Base-by-base conservation (phyloP, 768 basidiomycete species). In the Rhodotorula diobovata region DNA sequence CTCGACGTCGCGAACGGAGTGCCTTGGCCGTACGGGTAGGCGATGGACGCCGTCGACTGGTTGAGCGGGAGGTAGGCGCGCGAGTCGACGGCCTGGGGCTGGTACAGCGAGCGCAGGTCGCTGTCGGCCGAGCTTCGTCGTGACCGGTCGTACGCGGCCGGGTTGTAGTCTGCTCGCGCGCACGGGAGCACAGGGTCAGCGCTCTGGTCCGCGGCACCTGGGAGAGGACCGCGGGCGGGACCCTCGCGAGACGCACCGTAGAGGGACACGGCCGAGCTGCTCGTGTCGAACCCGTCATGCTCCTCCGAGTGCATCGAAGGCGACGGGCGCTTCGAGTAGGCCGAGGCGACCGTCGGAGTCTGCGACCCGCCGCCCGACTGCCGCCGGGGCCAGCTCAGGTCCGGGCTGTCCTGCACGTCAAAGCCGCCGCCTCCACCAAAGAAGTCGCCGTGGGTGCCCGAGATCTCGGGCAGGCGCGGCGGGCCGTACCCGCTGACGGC, bases 401-500 rank as follows among this genome's bases (percentile, higher is more conserved):
- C 32, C 86, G 7, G 77, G 85, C 43, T 79, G 85, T 23, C 78
- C 82, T 28, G 34, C 35, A 37, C 35, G 35, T 57, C 34, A 14
- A 25, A 50, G 70, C 79, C 54, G 72, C 79, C n/a, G 81, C 41
- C n/a, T n/a, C n/a, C n/a, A n/a, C n/a, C 41, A 12, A 83, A 57
- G 80, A 84, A 76, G 79, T 85, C 53, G 30, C 80, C 30, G 72
- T 80, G 30, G 76, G 83, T 0, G 80, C 32, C n/a, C 41, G 41
- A 43, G 55, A 74, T 68, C 41, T 65, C 69, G 46, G 73, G 73
- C 2, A 71, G 61, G 10, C 63, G 62, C 28, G 73, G 69, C 21
- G 69, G 69, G 15, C 46, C 54, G 32, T 35, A 34, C 20, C 54
- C 54, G 16, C 34, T 3, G 18, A 35, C 54, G 34, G 20, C 54